Evolutionary conservation across 1,139 yeast genomes (phyloP), one percentile per base, ranked within the genome.

Genomic region (Yamadazyma sp.): DNA sequence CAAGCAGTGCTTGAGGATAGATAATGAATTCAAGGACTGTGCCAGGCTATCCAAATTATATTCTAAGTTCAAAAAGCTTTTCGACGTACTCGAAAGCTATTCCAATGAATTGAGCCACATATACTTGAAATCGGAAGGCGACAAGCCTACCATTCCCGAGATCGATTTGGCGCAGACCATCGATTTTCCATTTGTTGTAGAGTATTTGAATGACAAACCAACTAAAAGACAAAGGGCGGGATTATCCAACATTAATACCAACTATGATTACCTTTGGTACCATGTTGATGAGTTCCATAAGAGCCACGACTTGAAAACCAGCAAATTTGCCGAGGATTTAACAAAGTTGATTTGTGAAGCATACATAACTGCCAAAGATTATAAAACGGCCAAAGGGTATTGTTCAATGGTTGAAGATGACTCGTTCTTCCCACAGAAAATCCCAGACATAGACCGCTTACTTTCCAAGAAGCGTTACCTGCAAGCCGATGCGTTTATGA

Each of bases 21-120:
- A 87, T 56, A 84, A 86, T 51, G 95, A 85, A 41, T 73, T 69
- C 47, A 64, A 65, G 33, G 57, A 54, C 4, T 85, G 94, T 58
- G 78, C 80, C 23, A 59, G 55, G 18, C 52, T 67, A 24, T 72
- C 84, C 7, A 77, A 79, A 48, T 63, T 74, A 34, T 63, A 56
- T 40, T 57, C 67, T 24, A 61, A 61, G 40, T 62, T 62, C 45
- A 62, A 58, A 31, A 54, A 53, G 11, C 52, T 73, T 27, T 54
- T 72, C 10, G 55, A 54, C 28, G 51, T 69, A 2, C 61, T 79
- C 40, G 79, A 75, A 48, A 62, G 64, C 26, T 74, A 77, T 46
- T 66, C 77, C 23, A 61, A 66, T 30, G 55, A 59, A 43, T 54
- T 55, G 38, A 72, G 62, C 36, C 73, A 56, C 55, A 62, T 56